These are phyloP conservation scores for Flaveria brownii DNA, from an alignment of 129 eudicot genomes.

Conservation along the genomic window DNA sequence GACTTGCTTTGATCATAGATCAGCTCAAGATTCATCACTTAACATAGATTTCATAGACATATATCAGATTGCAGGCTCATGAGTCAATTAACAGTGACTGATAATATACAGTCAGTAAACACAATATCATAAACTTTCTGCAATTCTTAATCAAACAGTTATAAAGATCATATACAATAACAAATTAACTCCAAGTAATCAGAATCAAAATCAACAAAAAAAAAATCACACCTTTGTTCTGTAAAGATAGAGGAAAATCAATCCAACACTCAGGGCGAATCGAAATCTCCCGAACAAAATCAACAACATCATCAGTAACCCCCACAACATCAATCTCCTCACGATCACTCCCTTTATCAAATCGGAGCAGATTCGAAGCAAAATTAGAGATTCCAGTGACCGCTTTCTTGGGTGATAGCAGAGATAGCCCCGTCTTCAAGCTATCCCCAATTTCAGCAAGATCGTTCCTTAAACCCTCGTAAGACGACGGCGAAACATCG, in stretches of 20 bases:
- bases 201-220: not conserved
- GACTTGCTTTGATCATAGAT: not conserved
- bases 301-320: conserved; percentile 51
- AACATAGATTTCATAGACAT: not conserved
- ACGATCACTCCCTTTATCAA: conserved; percentile 12
- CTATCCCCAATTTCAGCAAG: conserved; percentile 61
- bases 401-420: conserved; percentile 49
- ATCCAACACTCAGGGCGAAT: conserved; percentile 55
- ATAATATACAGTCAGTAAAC: not conserved
- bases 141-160: not conserved
- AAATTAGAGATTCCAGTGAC: conserved; percentile 52
- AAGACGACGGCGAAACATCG: conserved; percentile 23
- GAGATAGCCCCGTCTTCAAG: conserved; percentile 52
- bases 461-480: conserved; percentile 61
- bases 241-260: conserved; percentile 60
- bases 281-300: conserved; percentile 47
- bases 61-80: not conserved
- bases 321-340: conserved; percentile 34
- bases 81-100: not conserved
- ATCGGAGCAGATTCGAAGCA: conserved; percentile 48
- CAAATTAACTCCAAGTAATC: not conserved
- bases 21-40: not conserved
- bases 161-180: not conserved
- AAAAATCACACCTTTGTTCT: conserved; percentile 36
- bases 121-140: not conserved